Evolutionary conservation across 225 moss, liverwort and hornwort species (phyloP), one percentile per base, ranked within the genome.

Genomic region (Sphagnum contortum): DNA sequence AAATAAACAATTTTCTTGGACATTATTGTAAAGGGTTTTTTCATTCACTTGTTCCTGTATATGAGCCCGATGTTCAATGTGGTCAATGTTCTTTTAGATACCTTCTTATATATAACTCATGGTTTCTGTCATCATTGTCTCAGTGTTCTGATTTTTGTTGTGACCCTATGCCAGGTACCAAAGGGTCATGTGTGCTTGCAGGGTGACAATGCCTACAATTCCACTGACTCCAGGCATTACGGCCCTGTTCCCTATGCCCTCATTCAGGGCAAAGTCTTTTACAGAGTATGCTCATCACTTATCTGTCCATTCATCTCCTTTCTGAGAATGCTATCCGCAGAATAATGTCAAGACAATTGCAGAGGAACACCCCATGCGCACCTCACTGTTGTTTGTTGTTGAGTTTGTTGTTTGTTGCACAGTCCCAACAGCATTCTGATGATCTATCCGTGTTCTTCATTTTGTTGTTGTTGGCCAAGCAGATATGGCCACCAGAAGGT

Each of bases 401-500:
- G 6, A 52, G 9, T 52, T 9, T 52, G 6, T 52, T 52, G 0
- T 52, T 6, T 5, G 9, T 6, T 6, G 9, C 9, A 9, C 52
- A 52, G 6, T 52, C 0, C 9, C 52, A 52, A 52, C 52, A 52
- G 9, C 7, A 52, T 52, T 6, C 9, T 5, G 52, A 52, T 52
- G 52, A 6, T 5, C 52, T 5, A 6, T 52, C 2, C 9, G 9
- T 5, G 6, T 52, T 9, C 52, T 52, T 52, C 9, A 52, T 52
- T 5, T 52, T 6, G 52, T 52, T 52, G 6, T 52, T 9, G 6
- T 52, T 52, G 6, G 6, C 52, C 52, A 62, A 71, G 70, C 90
- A 96, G 96, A 98, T 98, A 62, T 98, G 96, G 96, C 96, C 96
- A n/a, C 83, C 88, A 50, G 96, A 98, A 81, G 96, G 96, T 62